Evolutionary conservation across 2,329 filamentous ascomycete genomes (phyloP), one percentile per base, ranked within the genome.

Genomic region (Xylariaceae sp.): DNA sequence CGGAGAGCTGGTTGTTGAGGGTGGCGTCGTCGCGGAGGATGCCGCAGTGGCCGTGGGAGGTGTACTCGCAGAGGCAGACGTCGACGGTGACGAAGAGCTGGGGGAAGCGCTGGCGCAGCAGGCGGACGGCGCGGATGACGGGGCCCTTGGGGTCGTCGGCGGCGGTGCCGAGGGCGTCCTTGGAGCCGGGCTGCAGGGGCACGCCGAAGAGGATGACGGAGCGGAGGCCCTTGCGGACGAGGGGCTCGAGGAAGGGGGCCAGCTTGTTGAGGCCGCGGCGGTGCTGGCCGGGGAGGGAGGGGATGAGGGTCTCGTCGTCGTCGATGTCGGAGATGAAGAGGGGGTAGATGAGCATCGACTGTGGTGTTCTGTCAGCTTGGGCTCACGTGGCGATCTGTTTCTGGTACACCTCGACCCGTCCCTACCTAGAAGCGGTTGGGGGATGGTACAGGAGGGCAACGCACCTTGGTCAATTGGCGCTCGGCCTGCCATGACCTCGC

Each of bases 261-360:
- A 97, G 65, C 55, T 83, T 87, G 73, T 94, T 95, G 60, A 97
- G 63, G 48, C 93, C 91, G 46, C 89, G 83, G 59, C 91, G 90
- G 66, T 84, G 74, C 66, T 97, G 91, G 62, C 89, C 89, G 1
- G 93, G 93, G 3, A 98, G 79, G 16, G 90, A 95, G 38, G 90
- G 85, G 43, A 98, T 94, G 13, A 86, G 75, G 12, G 84, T 86
- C 70, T 96, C 87, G 69, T 97, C 91, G 59, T 97, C 88, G 28
- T 91, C 87, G 60, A 87, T 81, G 66, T 98, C 93, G 57, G 93
- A 95, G 51, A 98, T 81, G 72, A 98, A 98, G 52, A 98, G 78
- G 11, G 93, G 93, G 68, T 94, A 97, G 59, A 98, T 96, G 58
- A 98, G 84, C 93, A 97, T 97, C 29, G 90, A 93, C 89, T 95